Base-by-base conservation (phyloP, 441 rosid species). In the Mallotus repandus region DNA sequence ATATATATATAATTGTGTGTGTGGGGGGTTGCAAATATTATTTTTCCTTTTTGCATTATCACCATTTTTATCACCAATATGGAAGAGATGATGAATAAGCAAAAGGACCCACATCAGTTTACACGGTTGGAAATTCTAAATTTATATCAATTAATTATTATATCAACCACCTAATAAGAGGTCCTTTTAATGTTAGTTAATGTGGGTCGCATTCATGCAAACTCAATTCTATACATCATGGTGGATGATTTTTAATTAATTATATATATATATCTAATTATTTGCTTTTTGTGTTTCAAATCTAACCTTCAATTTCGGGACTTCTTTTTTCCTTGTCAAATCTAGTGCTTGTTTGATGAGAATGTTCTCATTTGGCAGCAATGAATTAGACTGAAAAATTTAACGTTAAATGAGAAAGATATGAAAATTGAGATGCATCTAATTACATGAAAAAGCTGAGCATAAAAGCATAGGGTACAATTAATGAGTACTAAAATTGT, bases 191-290 rank as follows among this genome's bases (percentile, higher is more conserved):
- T 84, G 75, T 69, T 76, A 78, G 72, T 82, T 60, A 78, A 72
- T 77, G 78, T 58, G 53, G 69, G 85, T 84, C 85, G 52, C 77
- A 53, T 63, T 73, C 78, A 59, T 75, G 62, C 62, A 63, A 62
- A 13, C 75, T 71, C 77, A 14, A 54, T 45, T n/a, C 50, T 67
- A 49, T 41, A 5, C 14, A 60, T 52, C n/a, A 52, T 45, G 32
- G 25, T 25, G 29, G 38, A 54, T 35, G 38, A n/a, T 32, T 67
- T 19, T 67, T 59, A 29, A 7, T 43, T 64, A 19, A 9, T 22
- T 48, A 58, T 38, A 6, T 38, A 4, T 45, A 45, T 45, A 45
- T 45, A 45, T 45, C 9, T 45, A 45, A 54, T 32, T n/a, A 62
- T 22, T 58, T 32, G 45, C 4, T 21, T 57, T 21, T 11, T 55